Base-by-base conservation (phyloP, 73 alveolate species). In the Paramecium tetraurelia region DNA sequence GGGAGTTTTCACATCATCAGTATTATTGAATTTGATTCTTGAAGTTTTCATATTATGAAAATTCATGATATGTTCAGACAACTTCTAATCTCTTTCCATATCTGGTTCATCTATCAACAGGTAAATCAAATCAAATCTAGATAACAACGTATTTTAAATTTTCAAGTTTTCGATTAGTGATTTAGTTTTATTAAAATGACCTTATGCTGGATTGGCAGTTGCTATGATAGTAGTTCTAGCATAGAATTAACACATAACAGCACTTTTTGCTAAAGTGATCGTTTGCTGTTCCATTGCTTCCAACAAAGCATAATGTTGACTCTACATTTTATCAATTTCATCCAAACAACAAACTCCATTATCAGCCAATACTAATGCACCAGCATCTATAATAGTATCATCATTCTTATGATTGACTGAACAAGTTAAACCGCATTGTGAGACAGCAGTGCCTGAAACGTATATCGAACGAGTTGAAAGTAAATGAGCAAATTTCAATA, bases 271-370 rank as follows among this genome's bases (percentile, higher is more conserved):
- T 5, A 97, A 92, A 16, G 97, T 85, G n/a, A 97, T 94, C 1
- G 98, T 97, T 59, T 97, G 93, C 57, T 97, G 89, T 87, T 97
- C 99, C 99, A 97, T 97, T 4, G 98, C 98, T 89, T 97, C 99
- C 4, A 97, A 92, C 7, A 97, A 76, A 0, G 98, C 95, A 68
- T 89, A 50, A 85, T 97, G 95, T 71, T 97, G 96, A 41, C 96
- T 92, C 29, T 94, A 89, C 99, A 97, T 97, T 80, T 97, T 97
- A 86, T 97, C 99, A 84, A 97, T 95, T 68, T 97, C 99, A 92
- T 97, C 99, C 12, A 97, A 95, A 92, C 98, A 96, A 83, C 99
- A 97, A 10, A 97, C 96, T 27, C 99, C 99, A 1, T 94, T 92
- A 63, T 97, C 99, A 88, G 97, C 86, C 35, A 97, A 63, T 7